These are phyloP conservation scores for Brassica incana DNA, from an alignment of 345 rosid genomes.

Conservation along the genomic window DNA sequence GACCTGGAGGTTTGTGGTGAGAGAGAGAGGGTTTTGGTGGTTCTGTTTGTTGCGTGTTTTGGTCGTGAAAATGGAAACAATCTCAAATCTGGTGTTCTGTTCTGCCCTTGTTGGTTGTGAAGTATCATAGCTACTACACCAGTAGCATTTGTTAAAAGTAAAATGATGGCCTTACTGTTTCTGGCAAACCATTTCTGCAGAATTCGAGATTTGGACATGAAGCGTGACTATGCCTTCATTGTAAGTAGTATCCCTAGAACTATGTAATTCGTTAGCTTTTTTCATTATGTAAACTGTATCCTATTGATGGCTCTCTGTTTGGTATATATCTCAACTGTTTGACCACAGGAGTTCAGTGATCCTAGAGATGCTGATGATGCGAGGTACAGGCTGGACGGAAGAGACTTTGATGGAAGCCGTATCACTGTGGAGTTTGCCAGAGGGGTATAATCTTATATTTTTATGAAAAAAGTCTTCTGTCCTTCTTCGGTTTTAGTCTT, in stretches of 20 bases:
- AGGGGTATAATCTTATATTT: slow-evolving; percentile 46
- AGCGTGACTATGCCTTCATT: slow-evolving; percentile 94
- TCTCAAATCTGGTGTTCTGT: slow-evolving; percentile 83
- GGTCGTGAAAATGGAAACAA: slow-evolving; percentile 71
- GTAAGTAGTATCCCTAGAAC: slow-evolving; percentile 46
- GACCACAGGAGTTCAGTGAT: slow-evolving; percentile 77
- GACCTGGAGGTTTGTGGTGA: slow-evolving; percentile 87
- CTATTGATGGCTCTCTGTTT: slow-evolving; percentile 27
- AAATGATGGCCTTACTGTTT: slow-evolving; percentile 83
- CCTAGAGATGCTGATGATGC: slow-evolving; percentile 95
- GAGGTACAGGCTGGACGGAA: slow-evolving; percentile 68
- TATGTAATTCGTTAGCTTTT: neutral
- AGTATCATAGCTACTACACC: slow-evolving; percentile 45
- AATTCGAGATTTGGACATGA: slow-evolving; percentile 96
- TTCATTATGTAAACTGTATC: neutral
- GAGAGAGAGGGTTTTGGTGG: slow-evolving; percentile 59
- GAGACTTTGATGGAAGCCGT: slow-evolving; percentile 82
- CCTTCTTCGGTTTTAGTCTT: neutral
- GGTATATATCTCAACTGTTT: neutral
- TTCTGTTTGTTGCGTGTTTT: slow-evolving; percentile 61
- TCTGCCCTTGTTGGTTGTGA: slow-evolving; percentile 68
- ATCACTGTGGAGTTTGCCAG: slow-evolving; percentile 82
- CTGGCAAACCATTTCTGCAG: slow-evolving; percentile 88
- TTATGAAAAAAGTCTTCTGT: neutral
- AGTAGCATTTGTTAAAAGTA: slow-evolving; percentile 54